phyloP scores from a whole-genome alignment of 2,329 filamentous ascomycete species.

The Pseudogymnoascus sp. region DNA sequence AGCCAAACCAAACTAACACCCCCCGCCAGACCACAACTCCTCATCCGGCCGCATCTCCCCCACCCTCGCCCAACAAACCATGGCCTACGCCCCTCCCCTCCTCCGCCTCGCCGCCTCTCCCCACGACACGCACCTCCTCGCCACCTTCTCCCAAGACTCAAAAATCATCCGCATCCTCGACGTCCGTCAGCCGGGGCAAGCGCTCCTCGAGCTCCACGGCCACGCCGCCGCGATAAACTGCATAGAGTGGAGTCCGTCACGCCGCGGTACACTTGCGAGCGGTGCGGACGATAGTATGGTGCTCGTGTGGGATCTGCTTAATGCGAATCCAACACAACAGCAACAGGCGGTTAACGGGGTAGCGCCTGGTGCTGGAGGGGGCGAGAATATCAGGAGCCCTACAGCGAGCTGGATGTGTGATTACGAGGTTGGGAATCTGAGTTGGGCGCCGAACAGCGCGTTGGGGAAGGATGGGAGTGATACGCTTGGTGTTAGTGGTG shows the following conservation, averaged over 20 bases:
- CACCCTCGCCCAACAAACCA: slow-evolving; percentile 67
- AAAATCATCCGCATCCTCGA: slow-evolving; percentile 90
- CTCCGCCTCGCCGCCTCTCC: slow-evolving; percentile 82
- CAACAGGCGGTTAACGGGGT: slow-evolving; percentile 73
- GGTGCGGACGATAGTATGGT: slow-evolving; percentile 90
- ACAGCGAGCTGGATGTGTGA: slow-evolving; percentile 77
- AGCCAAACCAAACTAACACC: slow-evolving; percentile 13
- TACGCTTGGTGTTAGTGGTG: slow-evolving; percentile 76
- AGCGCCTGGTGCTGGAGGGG: slow-evolving; percentile 36
- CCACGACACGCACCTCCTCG: slow-evolving; percentile 88
- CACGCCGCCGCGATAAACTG: slow-evolving; percentile 81
- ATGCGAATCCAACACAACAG: slow-evolving; percentile 58
- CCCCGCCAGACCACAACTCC: slow-evolving; percentile 38
- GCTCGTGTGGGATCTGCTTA: slow-evolving; percentile 87
- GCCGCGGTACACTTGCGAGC: slow-evolving; percentile 81
- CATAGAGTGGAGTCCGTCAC: slow-evolving; percentile 87
- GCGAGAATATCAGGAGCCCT: slow-evolving; percentile 56
- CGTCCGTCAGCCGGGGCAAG: slow-evolving; percentile 91
- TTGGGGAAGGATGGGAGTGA: slow-evolving; percentile 64
- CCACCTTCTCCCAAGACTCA: slow-evolving; percentile 94
- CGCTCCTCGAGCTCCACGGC: slow-evolving; percentile 83
- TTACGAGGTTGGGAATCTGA: slow-evolving; percentile 77
- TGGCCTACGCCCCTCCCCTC: slow-evolving; percentile 68
- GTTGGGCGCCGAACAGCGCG: slow-evolving; percentile 69
- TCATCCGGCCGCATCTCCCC: slow-evolving; percentile 59